Base-by-base conservation (phyloP, 2,329 filamentous ascomycete species). In the Salinomyces thailandicus region DNA sequence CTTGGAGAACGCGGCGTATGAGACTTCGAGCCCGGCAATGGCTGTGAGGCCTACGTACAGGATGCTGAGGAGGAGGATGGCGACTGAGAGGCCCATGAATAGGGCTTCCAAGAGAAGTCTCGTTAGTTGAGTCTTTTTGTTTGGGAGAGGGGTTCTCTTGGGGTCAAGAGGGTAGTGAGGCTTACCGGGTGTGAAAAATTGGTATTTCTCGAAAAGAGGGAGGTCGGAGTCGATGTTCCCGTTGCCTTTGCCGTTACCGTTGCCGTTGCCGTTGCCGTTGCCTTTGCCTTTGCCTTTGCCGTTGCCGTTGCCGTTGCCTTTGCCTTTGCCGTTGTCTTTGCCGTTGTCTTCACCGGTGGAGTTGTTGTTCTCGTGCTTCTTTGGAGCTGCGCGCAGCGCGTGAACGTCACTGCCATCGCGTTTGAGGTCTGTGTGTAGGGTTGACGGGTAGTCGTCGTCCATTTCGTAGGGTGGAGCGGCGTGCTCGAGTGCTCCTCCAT, bases 1-100 rank as follows among this genome's bases (percentile, higher is more conserved):
- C 69, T 94, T 95, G 58, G 93, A 89, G 58, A 96, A 98, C 2
- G 91, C 86, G 45, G 83, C 85, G 60, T 96, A 96, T 1, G 85
- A 83, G 18, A 96, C 85, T 59, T 95, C 72, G 13, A 98, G 70
- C 48, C 85, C 89, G 5, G 74, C 68, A 9, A 96, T 69, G 11
- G 83, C 86, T 41, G 63, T 75, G 37, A 96, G 64, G 11, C 81
- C 91, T 38, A 87, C 79, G 47, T 80, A 79, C 5, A 94, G 67
- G 48, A 96, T 87, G 18, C 75, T 66, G 42, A 93, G 62, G 33
- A 94, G 70, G 26, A 94, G 59, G 13, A 91, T 59, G 3, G 74
- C 65, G 15, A 78, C 78, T 24, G 87, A 57, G 14, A 94, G 64
- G 18, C 76, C 81, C 81, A 93, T 93, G 62, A 95, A 96, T 46